Conservation (phyloP, 2,329 filamentous ascomycete genomes). For the Sphaerostilbella broomeana region DNA sequence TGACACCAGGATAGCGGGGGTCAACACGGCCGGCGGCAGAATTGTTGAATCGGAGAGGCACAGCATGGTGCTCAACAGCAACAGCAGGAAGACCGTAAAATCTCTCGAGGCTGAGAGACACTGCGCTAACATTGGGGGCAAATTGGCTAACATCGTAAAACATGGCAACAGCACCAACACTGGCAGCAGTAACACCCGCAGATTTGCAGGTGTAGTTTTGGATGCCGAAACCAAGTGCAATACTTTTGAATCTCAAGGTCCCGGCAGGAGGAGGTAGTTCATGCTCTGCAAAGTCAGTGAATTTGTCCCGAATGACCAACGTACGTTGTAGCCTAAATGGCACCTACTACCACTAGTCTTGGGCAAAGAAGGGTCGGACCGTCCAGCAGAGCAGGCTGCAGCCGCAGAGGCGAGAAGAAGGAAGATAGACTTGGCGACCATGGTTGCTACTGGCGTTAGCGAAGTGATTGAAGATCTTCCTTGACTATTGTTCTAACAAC, state of each 20-base stretch:
- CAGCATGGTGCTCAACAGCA: conserved; percentile 33
- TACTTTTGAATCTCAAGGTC: conserved; percentile 40
- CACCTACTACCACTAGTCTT: conserved; percentile 33
- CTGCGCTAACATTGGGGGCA: conserved; percentile 38
- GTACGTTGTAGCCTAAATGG: neutral
- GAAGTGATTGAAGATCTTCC: too few species aligned
- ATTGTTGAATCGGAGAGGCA: conserved; percentile 43
- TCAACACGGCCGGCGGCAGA: conserved; percentile 21
- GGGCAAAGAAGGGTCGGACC: conserved; percentile 28
- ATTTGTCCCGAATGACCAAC: conserved; percentile 16
- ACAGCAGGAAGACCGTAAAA: conserved; percentile 37
- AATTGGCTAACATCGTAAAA: conserved; percentile 51
- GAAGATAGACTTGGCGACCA: conserved; percentile 30
- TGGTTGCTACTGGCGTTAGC: conserved; percentile 17
- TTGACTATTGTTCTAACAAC: too few species aligned
- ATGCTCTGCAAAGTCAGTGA: too few species aligned
- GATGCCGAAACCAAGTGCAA: conserved; percentile 57
- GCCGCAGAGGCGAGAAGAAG: conserved; percentile 29
- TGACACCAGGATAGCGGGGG: conserved; percentile 33
- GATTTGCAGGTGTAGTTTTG: conserved; percentile 61
- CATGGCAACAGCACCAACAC: conserved; percentile 51
- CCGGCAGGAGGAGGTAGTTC: conserved; percentile 39
- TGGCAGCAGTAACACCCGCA: conserved; percentile 28
- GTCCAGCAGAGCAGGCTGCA: conserved; percentile 17
- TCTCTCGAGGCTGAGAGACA: conserved; percentile 31